Base-by-base conservation (phyloP, 495 filamentous ascomycete genomes). In the Podospora fimiseda region DNA sequence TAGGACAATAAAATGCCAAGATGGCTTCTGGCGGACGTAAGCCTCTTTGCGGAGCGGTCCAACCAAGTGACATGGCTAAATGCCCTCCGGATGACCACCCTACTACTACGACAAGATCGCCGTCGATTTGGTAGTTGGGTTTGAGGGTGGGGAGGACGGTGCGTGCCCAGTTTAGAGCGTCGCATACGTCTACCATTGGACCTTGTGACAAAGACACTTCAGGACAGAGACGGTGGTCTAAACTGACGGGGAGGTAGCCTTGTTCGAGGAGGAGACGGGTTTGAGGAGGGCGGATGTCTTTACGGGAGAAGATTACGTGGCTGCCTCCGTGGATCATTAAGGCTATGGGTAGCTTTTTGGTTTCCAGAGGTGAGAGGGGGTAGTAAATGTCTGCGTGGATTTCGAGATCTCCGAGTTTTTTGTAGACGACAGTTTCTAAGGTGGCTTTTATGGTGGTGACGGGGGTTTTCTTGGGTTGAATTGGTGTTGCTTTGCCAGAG, bases 31-130 rank as follows among this genome's bases (percentile, higher is more conserved):
- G 79, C 1, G 75, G 70, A n/a, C 30, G 40, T 1, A 79, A 24
- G 0, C 67, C 70, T 1, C 15, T 8, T 9, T 41, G 21, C 0
- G 21, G 27, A 0, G 70, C 51, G 2, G 75, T 78, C 61, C 63
- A 82, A 0, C 52, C 74, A 0, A 75, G 48, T 2, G 72, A 64
- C 68, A 82, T 71, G 15, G 79, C 79, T 0, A 85, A 65, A 8
- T 70, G 67, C 0, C 79, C 81, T 6, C 80, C 80, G 0, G 74
- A 69, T 0, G 79, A 83, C 80, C 80, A 85, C 0, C 81, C 80
- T 0, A 85, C 61, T 0, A 63, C 73, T 0, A 75, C 74, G 2
- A 83, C 68, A 33, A 54, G 61, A 8, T 63, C 40, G 0, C 57
- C 59, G 51, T 80, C 71, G 1, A 74, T 44, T 1, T 43, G 36